Evolutionary conservation across 2,329 filamentous ascomycete genomes (phyloP).

Genomic region (Cercospora sp.): DNA sequence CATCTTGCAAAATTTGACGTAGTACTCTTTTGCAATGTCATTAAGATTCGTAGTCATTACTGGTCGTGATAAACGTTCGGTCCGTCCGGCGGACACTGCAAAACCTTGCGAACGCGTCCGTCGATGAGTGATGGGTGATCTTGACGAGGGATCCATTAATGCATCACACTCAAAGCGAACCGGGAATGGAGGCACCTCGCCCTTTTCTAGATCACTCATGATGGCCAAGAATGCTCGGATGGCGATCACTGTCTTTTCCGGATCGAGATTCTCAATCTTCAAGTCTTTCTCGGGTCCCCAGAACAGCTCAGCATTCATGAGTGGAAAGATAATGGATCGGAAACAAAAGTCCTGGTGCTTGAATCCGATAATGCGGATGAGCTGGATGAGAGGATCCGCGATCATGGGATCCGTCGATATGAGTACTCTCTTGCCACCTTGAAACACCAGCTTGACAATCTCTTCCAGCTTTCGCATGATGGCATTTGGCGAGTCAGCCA

Average conservation of each 20-base stretch:
- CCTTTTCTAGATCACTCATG: slow-evolving; percentile 87
- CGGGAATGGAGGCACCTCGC: slow-evolving; percentile 82
- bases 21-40: slow-evolving; percentile 79
- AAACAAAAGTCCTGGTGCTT: slow-evolving; percentile 94
- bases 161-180: slow-evolving; percentile 57
- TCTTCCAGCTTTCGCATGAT: slow-evolving; percentile 83
- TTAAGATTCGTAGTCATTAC: slow-evolving; percentile 64
- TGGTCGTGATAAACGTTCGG: slow-evolving; percentile 66
- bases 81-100: slow-evolving; percentile 47
- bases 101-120: slow-evolving; percentile 40
- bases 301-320: slow-evolving; percentile 92
- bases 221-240: slow-evolving; percentile 92
- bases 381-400: slow-evolving; percentile 85
- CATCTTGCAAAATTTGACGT: slow-evolving; percentile 89
- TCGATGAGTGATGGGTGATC: slow-evolving; percentile 39
- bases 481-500: slow-evolving; percentile 65
- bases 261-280: slow-evolving; percentile 88
- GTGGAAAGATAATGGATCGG: slow-evolving; percentile 84
- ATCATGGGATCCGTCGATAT: slow-evolving; percentile 81
- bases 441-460: slow-evolving; percentile 79
- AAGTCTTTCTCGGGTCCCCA: slow-evolving; percentile 62
- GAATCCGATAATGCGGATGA: slow-evolving; percentile 91
- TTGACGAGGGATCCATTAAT: slow-evolving; percentile 43
- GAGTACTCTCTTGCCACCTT: slow-evolving; percentile 75
- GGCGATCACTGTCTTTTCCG: slow-evolving; percentile 95